Base-by-base conservation (phyloP, 306 rosid genomes). In the Oxytropis ochrocephala region DNA sequence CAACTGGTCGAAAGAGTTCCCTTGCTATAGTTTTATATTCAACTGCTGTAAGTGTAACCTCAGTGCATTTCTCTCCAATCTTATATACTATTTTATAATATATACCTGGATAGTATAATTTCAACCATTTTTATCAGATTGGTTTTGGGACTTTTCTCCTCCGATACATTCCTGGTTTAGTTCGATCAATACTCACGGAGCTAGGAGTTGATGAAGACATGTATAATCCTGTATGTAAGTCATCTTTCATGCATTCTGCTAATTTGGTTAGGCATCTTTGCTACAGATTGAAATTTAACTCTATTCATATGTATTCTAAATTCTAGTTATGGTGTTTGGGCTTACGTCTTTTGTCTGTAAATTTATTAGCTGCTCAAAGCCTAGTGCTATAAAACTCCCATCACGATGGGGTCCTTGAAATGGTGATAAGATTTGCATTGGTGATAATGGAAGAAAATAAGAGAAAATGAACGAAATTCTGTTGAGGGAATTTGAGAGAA, bases 201-300 rank as follows among this genome's bases (percentile, higher is more conserved):
- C 65, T 89, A 52, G 99, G 99, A 85, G 64, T 94, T 58, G 83
- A 75, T 30, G 90, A 90, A 78, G 99, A 94, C 79, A 82, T 94
- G 99, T 91, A 88, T 78, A 75, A 84, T 81, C 99, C 97, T 90
- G 96, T 92, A 89, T 81, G 97, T 91, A 84, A 85, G 96, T 91
- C 78, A 53, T 75, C 78, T 75, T 75, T 43, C 80, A 60, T 72
- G 64, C 66, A 73, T 80, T 77, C 54, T 69, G 48, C 19, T 73
- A 58, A 72, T 69, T 81, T 64, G 27, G 24, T 63, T 73, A 52
- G 72, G 53, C 61, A 56, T 70, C 65, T 59, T 33, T 44, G 53
- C 52, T 51, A 3, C 67, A 18, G 21, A n/a, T 64, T 48, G 63
- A 14, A 58, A 8, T 53, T 61, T 67, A 3, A 30, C 62, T 61